Evolutionary conservation across 2,329 filamentous ascomycete genomes (phyloP).

Genomic region (Talaromyces marneffei): DNA sequence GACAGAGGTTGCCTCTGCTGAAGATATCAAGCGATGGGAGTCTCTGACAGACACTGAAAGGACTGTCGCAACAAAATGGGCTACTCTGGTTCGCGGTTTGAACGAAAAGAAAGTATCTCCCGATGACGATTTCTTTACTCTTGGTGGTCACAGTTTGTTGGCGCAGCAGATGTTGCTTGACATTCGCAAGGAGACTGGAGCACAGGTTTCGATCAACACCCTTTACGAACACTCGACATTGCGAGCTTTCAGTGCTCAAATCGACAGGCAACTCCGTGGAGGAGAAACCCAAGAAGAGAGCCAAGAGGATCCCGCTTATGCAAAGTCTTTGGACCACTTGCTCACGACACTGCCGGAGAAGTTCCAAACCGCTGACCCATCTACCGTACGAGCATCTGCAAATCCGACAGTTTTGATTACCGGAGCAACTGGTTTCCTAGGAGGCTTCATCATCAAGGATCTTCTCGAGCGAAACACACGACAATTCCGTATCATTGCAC

Average conservation of each 20-base stretch:
- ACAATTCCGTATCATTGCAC: slow-evolving; percentile 61
- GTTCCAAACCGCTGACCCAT: slow-evolving; percentile 12
- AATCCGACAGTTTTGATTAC: slow-evolving; percentile 68
- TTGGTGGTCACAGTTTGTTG: slow-evolving; percentile 74
- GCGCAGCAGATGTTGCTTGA: slow-evolving; percentile 75
- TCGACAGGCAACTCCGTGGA: slow-evolving; percentile 37
- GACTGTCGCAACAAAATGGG: slow-evolving; percentile 66
- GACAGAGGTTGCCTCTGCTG: slow-evolving; percentile 50
- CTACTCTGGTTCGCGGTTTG: slow-evolving; percentile 60
- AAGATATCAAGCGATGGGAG: slow-evolving; percentile 43
- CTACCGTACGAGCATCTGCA: slow-evolving; percentile 12
- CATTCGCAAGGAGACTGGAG: slow-evolving; percentile 56
- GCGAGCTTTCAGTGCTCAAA: slow-evolving; percentile 51
- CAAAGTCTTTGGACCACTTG: slow-evolving; percentile 14
- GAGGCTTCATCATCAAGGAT: slow-evolving; percentile 71
- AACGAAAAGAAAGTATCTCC: slow-evolving; percentile 62
- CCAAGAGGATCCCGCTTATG: slow-evolving; percentile 31
- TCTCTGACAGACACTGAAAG: slow-evolving; percentile 55
- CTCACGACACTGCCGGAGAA: slow-evolving; percentile 8
- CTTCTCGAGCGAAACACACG: slow-evolving; percentile 57
- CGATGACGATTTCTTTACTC: slow-evolving; percentile 66
- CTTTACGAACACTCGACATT: slow-evolving; percentile 65
- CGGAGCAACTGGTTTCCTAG: slow-evolving; percentile 84
- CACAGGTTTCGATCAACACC: slow-evolving; percentile 62
- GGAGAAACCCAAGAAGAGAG: slow-evolving; percentile 45